Evolutionary conservation across 1,139 yeast genomes (phyloP).

Genomic region (Yamadazyma conglobata): DNA sequence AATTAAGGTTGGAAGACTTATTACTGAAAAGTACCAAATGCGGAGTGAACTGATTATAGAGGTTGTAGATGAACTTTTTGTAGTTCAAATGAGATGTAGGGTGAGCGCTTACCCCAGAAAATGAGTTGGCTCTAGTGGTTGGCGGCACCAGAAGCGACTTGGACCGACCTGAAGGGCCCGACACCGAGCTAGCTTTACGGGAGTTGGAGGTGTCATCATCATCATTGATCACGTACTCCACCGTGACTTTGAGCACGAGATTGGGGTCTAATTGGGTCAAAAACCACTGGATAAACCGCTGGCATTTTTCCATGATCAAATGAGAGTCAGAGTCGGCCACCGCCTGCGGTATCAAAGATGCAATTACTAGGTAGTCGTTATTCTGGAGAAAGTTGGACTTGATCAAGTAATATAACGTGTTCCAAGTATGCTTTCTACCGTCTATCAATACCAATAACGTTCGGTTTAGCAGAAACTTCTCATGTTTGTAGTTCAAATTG

Average conservation of each 20-base stretch:
- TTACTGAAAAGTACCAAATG: constrained; percentile 38
- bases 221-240: constrained; percentile 46
- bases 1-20: constrained; percentile 39
- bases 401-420: constrained; percentile 34
- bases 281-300: constrained; percentile 38
- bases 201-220: constrained; percentile 17
- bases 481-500: constrained; percentile 37
- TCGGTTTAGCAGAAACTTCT: constrained; percentile 23
- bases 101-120: no score
- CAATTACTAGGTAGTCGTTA: constrained; percentile 39
- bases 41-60: constrained; percentile 43
- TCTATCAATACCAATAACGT: constrained; percentile 37
- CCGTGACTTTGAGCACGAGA: constrained; percentile 46
- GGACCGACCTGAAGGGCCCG: no score
- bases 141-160: no score
- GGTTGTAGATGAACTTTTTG: constrained; percentile 35
- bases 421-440: constrained; percentile 48
- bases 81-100: constrained; percentile 15
- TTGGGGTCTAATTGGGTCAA: constrained; percentile 24
- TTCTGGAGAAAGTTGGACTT: constrained; percentile 26
- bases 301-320: constrained; percentile 35
- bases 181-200: no score
- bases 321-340: constrained; percentile 19
- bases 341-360: constrained; percentile 35
- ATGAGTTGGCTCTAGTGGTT: no score